Conservation (phyloP, 805 yeast species). For the Cephaloascus albidus region DNA sequence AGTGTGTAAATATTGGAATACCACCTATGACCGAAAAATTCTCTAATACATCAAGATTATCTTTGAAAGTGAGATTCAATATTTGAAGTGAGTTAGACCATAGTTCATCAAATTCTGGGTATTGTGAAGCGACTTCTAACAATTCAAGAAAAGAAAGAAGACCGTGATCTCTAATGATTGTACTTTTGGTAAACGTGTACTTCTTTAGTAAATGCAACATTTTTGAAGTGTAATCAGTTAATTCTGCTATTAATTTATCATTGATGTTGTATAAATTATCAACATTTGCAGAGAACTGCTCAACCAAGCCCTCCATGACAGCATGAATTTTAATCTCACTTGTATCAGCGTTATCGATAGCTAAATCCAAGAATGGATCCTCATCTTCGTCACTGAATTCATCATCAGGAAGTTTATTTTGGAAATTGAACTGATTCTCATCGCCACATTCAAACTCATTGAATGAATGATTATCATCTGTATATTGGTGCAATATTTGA, state of each 20-base stretch:
- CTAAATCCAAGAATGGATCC: conserved; percentile 29
- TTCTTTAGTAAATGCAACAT: conserved; percentile 27
- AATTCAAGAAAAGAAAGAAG: conserved; percentile 27
- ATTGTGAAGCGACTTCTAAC: conserved; percentile 22
- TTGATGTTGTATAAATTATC: conserved; percentile 18
- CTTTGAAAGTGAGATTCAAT: conserved; percentile 22
- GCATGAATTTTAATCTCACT: conserved; percentile 29
- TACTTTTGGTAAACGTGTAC: conserved; percentile 28
- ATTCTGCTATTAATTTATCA: conserved; percentile 18
- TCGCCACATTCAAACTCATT: background rate
- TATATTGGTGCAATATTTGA: background rate
- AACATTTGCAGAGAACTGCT: conserved; percentile 21
- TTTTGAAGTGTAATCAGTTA: conserved; percentile 25
- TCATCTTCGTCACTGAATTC: conserved; percentile 11
- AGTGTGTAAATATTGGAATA: conserved; percentile 29
- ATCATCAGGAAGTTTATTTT: background rate
- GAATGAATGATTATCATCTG: background rate
- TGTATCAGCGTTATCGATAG: conserved; percentile 27
- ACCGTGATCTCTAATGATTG: conserved; percentile 31
- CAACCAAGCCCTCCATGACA: conserved; percentile 26
- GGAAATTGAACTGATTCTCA: background rate
- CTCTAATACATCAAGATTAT: conserved; percentile 21
- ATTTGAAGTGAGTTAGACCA: conserved; percentile 27
- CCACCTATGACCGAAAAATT: conserved; percentile 34
- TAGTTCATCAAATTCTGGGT: conserved; percentile 19